phyloP scores from a whole-genome alignment of 2,329 filamentous ascomycete species.

The Geosmithia putterillii region DNA sequence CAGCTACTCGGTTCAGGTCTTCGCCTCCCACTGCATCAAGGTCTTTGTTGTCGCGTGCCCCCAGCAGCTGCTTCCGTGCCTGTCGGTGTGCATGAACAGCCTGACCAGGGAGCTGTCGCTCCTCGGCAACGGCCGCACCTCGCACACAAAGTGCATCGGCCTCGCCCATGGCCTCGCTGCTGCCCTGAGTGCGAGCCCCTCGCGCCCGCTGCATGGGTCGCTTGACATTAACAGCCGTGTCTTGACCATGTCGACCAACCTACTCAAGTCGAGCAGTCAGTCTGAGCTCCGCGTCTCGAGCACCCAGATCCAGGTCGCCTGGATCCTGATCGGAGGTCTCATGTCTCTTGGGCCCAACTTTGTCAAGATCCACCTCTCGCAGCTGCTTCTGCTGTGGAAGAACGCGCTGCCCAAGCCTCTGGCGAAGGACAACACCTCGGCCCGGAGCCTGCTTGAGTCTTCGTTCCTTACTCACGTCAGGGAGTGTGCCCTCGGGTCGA shows the following conservation, averaged over 20 bases:
- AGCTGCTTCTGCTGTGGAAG: constrained; percentile 89
- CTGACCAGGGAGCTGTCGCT: constrained; percentile 75
- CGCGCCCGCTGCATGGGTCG: constrained; percentile 84
- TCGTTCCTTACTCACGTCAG: constrained; percentile 90
- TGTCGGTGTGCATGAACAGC: constrained; percentile 95
- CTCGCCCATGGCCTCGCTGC: constrained; percentile 88
- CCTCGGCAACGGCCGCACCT: constrained; percentile 62
- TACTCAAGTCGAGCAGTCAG: constrained; percentile 85
- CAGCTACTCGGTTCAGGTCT: constrained; percentile 90
- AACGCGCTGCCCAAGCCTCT: constrained; percentile 91
- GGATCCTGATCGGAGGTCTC: constrained; percentile 90
- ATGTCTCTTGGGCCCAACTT: constrained; percentile 97
- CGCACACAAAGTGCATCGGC: constrained; percentile 72
- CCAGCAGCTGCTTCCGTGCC: constrained; percentile 77
- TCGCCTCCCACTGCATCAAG: constrained; percentile 76
- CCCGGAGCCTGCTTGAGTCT: constrained; percentile 74
- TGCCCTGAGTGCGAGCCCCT: constrained; percentile 76
- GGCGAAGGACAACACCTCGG: constrained; percentile 80
- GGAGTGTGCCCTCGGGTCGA: constrained; percentile 85
- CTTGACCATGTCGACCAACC: constrained; percentile 77
- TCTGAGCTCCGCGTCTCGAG: constrained; percentile 84
- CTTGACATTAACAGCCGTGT: constrained; percentile 91
- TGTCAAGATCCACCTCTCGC: constrained; percentile 94
- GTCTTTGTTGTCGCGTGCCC: constrained; percentile 83
- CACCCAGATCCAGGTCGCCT: constrained; percentile 94